Conservation (phyloP, 192 early-diverging fungal genomes). For the Backusella mclennaniae region DNA sequence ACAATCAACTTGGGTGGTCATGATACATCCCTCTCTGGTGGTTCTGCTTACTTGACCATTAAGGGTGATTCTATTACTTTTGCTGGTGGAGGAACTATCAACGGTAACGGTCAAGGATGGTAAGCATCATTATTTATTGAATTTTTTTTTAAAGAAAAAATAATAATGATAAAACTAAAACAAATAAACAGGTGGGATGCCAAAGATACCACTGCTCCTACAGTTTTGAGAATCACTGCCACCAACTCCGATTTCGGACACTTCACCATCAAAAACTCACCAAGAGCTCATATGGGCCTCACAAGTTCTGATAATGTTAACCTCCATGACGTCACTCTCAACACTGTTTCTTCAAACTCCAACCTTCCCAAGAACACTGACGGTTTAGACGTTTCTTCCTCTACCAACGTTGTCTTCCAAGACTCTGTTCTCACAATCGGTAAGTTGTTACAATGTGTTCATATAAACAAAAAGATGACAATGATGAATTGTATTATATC, state of each 20-base stretch:
- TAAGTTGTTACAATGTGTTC: too few species aligned
- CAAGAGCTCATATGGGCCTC: slow-evolving; percentile 21
- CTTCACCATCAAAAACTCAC: slow-evolving; percentile 22
- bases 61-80: slow-evolving; percentile 13
- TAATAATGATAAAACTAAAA: neutral
- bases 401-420: slow-evolving; percentile 34
- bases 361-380: slow-evolving; percentile 46
- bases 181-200: slow-evolving; percentile 6
- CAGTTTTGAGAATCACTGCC: slow-evolving; percentile 3
- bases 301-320: slow-evolving; percentile 4
- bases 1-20: slow-evolving; percentile 15
- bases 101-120: slow-evolving; percentile 26
- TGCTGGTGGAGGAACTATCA: slow-evolving; percentile 16
- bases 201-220: slow-evolving; percentile 17
- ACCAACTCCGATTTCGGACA: slow-evolving; percentile 22
- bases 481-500: too few species aligned
- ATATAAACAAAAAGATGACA: too few species aligned
- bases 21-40: neutral
- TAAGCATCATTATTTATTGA: neutral
- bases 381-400: slow-evolving; percentile 36
- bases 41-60: slow-evolving; percentile 12
- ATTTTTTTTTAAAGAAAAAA: neutral
- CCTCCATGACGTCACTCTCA: slow-evolving; percentile 8
- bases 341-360: slow-evolving; percentile 17
- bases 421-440: slow-evolving; percentile 26